Percentiles rank a stretch among this genome's conserved stretches.
Evolutionary conservation across 495 filamentous ascomycete genomes (phyloP).

Genomic region (Aspergillus hancockii): DNA sequence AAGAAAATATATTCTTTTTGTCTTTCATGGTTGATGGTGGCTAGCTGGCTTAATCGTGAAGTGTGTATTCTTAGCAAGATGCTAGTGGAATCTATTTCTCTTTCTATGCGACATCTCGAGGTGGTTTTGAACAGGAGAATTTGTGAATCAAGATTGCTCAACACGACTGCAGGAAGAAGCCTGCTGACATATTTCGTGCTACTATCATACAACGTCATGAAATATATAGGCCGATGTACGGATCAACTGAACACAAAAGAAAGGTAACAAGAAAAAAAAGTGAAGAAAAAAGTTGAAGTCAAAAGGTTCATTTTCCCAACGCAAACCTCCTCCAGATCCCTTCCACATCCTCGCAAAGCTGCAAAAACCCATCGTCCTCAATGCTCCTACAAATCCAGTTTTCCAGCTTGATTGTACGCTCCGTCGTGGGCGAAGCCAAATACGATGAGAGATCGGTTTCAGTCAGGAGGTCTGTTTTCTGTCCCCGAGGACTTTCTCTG

Average conservation of each 20-base stretch:
- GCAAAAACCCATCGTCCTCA: constrained; percentile 45
- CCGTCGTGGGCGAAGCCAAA: constrained; percentile 31
- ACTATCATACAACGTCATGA: too few relatives aligned
- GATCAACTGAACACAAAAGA: neutral
- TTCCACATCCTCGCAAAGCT: constrained; percentile 47
- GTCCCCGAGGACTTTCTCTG: neutral
- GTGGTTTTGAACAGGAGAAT: neutral
- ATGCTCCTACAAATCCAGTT: constrained; percentile 47
- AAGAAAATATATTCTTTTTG: neutral
- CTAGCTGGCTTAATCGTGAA: neutral
- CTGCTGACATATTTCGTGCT: too few relatives aligned
- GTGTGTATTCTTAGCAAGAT: neutral
- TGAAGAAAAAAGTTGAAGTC: neutral
- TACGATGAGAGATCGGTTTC: constrained; percentile 38
- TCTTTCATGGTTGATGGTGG: constrained; percentile 9
- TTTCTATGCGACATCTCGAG: neutral
- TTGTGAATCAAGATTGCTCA: neutral
- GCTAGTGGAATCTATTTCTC: neutral
- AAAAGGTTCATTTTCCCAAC: constrained; percentile 29
- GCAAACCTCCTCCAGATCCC: constrained; percentile 45
- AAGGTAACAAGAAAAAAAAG: neutral
- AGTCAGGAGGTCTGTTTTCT: neutral
- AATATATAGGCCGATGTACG: neutral
- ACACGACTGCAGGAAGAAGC: neutral
- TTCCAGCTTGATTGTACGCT: constrained; percentile 38